Evolutionary conservation across 2,329 filamentous ascomycete species (phyloP), one percentile per base, ranked within the genome.

Genomic region (Biscogniauxia mediterranea): DNA sequence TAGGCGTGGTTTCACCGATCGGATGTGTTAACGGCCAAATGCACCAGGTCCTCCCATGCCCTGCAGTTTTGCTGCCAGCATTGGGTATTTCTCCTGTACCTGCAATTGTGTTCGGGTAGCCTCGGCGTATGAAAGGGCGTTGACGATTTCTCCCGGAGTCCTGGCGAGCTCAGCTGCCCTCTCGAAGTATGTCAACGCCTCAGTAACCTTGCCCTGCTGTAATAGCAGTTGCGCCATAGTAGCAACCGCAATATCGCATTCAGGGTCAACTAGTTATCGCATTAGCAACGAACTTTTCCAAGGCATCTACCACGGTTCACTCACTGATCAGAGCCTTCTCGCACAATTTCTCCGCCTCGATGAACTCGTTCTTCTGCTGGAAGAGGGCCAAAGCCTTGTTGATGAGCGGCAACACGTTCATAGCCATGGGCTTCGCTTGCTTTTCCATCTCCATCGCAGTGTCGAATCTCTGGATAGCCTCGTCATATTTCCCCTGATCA

Each of bases 391-490:
- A 85, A 5, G 95, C 93, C 83, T 99, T 99, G 87, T 99, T 99
- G 80, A 99, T 98, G 56, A 99, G 83, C 15, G 95, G 95, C 66
- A 99, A 81, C 28, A 99, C 95, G 72, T 99, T 99, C 89, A 99
- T 98, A 64, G 92, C 91, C 77, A 95, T 89, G 15, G 93, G 93
- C 81, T 96, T 96, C 66, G 88, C 89, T 78, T 92, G 88, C 83
- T 95, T 96, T 85, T 99, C 95, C 89, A 98, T 94, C 75, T 98
- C 93, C 68, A 98, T 93, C n/a, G 95, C 95, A 25, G 89, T 95
- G 76, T 99, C 95, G 73, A 99, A 99, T 80, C 97, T 97, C 80
- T 97, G 91, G 66, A 99, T 93, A 25, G 95, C 95, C 76, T 99
- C 94, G 61, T 91, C 83, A 79, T 89, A 98, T 78, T 97, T 97